These are phyloP conservation scores for Apiospora arundinis DNA, from an alignment of 2,329 filamentous ascomycete species.

Conservation along the genomic window DNA sequence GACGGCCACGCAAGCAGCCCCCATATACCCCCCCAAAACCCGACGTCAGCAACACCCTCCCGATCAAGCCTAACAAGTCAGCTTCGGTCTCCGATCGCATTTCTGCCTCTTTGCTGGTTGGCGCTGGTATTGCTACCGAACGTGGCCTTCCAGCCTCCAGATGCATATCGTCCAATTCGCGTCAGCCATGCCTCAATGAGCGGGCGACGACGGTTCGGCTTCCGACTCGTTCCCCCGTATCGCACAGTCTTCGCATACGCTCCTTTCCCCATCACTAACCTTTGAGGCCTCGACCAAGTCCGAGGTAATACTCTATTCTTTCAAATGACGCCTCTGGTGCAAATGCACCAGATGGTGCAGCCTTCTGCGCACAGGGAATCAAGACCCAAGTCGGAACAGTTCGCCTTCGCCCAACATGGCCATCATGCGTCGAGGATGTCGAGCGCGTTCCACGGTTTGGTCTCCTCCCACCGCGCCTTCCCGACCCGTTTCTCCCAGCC, in stretches of 20 bases:
- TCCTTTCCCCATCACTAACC: slow-evolving; percentile 29
- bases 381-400: slow-evolving; percentile 29
- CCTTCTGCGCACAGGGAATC: slow-evolving; percentile 48
- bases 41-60: slow-evolving; percentile 1
- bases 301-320: neutral
- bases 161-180: slow-evolving; percentile 46
- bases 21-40: neutral
- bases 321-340: slow-evolving; percentile 57
- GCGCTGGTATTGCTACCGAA: slow-evolving; percentile 5
- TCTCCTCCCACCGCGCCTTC: slow-evolving; percentile 40
- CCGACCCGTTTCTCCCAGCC: slow-evolving; percentile 44
- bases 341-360: slow-evolving; percentile 59
- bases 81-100: neutral
- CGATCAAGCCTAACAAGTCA: slow-evolving; percentile 15
- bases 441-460: slow-evolving; percentile 24
- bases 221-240: slow-evolving; percentile 24
- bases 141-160: slow-evolving; percentile 35
- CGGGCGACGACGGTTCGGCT: slow-evolving; percentile 44
- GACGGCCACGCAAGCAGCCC: slow-evolving; percentile 17
- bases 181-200: slow-evolving; percentile 50
- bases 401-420: slow-evolving; percentile 36
- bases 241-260: slow-evolving; percentile 34
- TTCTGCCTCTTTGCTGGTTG: neutral
- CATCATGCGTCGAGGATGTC: slow-evolving; percentile 27
- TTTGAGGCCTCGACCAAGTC: neutral